Evolutionary conservation across 108 stramenopile species (phyloP).

Genomic region (Cyclostephanos tholiformis): DNA sequence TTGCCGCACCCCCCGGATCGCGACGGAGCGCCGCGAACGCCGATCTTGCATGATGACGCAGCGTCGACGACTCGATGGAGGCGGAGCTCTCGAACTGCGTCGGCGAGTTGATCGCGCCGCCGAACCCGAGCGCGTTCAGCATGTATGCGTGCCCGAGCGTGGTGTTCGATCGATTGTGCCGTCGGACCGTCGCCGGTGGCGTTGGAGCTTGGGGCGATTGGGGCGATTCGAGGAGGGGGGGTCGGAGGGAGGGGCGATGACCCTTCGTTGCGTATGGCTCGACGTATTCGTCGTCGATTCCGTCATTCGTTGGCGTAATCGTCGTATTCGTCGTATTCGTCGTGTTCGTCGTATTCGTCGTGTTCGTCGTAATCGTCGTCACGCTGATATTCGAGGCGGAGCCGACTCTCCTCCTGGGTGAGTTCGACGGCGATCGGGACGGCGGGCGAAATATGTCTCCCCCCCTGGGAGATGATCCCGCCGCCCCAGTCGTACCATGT

Average conservation of each 20-base stretch:
- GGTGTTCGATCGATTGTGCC: not conserved
- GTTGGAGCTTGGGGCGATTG: not conserved
- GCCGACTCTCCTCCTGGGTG: not conserved
- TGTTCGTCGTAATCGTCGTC: too few relatives aligned
- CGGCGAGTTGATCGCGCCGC: not conserved
- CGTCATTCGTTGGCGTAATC: not conserved
- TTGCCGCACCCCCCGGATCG: too few relatives aligned
- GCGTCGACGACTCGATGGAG: not conserved
- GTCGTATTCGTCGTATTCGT: too few relatives aligned
- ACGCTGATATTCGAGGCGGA: too few relatives aligned
- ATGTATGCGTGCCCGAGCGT: not conserved
- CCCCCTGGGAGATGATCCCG: not conserved
- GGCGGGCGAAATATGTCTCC: conserved; percentile 14
- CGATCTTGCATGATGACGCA: not conserved
- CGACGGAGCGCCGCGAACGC: not conserved
- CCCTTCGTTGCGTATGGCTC: not conserved
- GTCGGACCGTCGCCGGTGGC: not conserved
- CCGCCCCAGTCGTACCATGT: not conserved
- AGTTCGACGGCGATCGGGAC: conserved; percentile 13
- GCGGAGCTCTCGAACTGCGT: not conserved
- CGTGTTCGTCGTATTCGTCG: too few relatives aligned
- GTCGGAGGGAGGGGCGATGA: too few relatives aligned
- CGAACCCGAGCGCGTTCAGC: not conserved
- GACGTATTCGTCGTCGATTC: not conserved
- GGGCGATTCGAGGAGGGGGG: not conserved